Conservation (phyloP, 139 green algal genomes). For the Closterium sp. region DNA sequence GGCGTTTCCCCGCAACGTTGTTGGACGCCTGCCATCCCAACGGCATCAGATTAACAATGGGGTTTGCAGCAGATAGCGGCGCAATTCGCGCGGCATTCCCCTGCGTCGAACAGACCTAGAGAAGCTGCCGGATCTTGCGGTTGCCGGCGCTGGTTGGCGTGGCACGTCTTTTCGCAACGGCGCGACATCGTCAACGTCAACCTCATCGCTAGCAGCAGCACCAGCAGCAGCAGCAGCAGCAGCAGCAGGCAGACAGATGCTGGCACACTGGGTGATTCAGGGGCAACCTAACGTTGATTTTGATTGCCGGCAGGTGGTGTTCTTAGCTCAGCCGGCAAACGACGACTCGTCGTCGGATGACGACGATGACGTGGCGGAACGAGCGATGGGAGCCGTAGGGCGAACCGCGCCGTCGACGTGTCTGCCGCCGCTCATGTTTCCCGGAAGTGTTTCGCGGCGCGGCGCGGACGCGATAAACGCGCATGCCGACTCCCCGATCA, state of each 20-base stretch:
- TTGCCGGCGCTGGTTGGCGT: background rate
- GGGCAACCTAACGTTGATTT: background rate
- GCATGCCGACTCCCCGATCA: background rate
- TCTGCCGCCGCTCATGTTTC: background rate
- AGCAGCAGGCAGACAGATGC: background rate
- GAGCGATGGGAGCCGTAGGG: background rate
- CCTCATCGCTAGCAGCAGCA: no score
- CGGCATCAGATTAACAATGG: no score
- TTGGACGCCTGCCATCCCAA: no score
- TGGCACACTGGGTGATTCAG: background rate
- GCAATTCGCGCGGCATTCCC: background rate
- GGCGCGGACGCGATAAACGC: no score
- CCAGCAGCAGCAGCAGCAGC: no score
- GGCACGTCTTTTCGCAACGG: background rate
- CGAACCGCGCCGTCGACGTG: background rate
- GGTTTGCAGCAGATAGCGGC: no score
- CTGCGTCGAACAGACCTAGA: background rate
- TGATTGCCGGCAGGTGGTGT: background rate
- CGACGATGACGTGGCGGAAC: background rate
- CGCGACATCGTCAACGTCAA: background rate
- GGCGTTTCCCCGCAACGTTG: no score
- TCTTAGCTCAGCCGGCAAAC: background rate
- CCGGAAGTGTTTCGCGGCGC: background rate
- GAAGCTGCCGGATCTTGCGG: background rate
- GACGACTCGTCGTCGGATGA: background rate